Evolutionary conservation across 2,329 filamentous ascomycete species (phyloP).

Genomic region (Akanthomyces muscarius): DNA sequence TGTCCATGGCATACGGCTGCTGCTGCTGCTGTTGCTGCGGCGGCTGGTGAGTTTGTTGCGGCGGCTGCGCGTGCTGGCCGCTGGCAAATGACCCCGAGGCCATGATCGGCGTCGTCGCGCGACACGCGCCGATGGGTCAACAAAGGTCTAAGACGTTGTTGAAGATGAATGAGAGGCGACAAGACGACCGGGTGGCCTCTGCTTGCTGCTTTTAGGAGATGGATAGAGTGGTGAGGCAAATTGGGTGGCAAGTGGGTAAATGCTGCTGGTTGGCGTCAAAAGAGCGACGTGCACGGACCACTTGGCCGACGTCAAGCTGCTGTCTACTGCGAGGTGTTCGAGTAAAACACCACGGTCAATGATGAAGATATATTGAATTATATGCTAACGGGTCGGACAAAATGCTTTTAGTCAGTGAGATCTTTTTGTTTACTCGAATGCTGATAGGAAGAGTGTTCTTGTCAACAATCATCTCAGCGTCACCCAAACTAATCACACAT

Average conservation of each 20-base stretch:
- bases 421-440: too few relatives aligned
- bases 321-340: neutral
- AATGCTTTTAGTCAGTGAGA: too few relatives aligned
- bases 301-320: neutral
- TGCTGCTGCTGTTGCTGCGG: conserved; percentile 22
- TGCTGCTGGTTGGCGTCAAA: conserved; percentile 1
- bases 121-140: neutral
- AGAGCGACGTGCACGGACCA: conserved; percentile 17
- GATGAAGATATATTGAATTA: neutral
- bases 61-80: conserved; percentile 20
- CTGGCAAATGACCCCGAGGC: conserved; percentile 3
- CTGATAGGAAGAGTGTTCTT: too few relatives aligned
- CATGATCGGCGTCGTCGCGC: neutral
- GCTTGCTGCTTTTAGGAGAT: conserved; percentile 16
- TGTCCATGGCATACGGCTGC: conserved; percentile 13
- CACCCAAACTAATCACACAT: too few relatives aligned
- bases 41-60: conserved; percentile 21
- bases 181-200: neutral
- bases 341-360: neutral
- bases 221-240: conserved; percentile 4
- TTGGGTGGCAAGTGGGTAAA: conserved; percentile 5
- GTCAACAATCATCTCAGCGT: too few relatives aligned
- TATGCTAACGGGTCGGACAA: too few relatives aligned
- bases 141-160: neutral
- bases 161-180: neutral